Percentiles rank a stretch among this genome's conserved stretches.
Conservation (phyloP, 2,329 filamentous ascomycete species). For the Xylaria sp. region DNA sequence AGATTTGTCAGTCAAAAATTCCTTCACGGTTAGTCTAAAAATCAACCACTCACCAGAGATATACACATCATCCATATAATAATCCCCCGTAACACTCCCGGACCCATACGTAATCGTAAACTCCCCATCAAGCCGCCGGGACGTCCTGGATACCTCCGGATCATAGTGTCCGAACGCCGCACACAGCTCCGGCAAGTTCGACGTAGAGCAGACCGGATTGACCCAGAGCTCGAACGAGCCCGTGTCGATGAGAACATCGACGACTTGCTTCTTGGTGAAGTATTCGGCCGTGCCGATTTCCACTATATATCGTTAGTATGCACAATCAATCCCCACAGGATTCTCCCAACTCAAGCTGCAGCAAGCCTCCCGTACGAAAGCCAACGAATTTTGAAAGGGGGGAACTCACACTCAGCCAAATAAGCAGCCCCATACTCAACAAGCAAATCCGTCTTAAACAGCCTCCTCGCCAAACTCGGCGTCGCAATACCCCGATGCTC, state of each 20-base stretch:
- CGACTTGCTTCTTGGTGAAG: slow-evolving; percentile 31
- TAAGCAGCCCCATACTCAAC: slow-evolving; percentile 32
- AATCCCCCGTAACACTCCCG: slow-evolving; percentile 39
- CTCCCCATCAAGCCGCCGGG: slow-evolving; percentile 34
- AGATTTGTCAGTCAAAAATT: background rate
- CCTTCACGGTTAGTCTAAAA: no score
- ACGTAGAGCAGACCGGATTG: slow-evolving; percentile 43
- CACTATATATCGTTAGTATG: slow-evolving; percentile 29
- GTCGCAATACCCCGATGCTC: slow-evolving; percentile 25
- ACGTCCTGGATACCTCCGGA: slow-evolving; percentile 36
- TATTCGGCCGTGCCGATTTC: slow-evolving; percentile 39
- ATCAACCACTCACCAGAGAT: slow-evolving; percentile 43
- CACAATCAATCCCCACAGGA: no score
- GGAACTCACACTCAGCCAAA: slow-evolving; percentile 28
- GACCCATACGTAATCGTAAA: slow-evolving; percentile 37
- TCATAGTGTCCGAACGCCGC: slow-evolving; percentile 40
- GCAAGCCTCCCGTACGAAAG: background rate
- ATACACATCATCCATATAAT: slow-evolving; percentile 42
- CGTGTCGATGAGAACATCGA: slow-evolving; percentile 46
- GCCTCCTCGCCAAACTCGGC: slow-evolving; percentile 27
- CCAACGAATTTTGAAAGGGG: background rate
- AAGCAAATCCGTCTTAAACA: slow-evolving; percentile 27
- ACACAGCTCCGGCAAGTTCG: slow-evolving; percentile 36
- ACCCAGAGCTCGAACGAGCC: slow-evolving; percentile 53
- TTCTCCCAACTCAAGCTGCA: no score